Evolutionary conservation across 495 filamentous ascomycete genomes (phyloP).

Genomic region (Cercophora newfieldiana): DNA sequence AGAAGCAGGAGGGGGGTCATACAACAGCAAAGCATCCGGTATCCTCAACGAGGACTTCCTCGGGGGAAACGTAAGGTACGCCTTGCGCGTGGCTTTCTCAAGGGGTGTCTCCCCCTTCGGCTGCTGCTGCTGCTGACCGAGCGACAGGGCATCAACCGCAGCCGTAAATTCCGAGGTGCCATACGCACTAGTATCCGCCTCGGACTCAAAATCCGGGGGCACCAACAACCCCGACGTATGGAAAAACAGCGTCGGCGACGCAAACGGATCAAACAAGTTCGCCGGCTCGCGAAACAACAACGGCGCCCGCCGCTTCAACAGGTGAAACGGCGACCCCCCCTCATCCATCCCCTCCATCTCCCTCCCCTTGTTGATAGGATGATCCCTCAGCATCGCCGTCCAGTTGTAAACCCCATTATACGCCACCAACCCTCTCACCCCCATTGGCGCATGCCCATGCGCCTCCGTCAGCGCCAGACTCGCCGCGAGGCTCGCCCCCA

Average conservation of each 20-base stretch:
- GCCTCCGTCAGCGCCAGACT: slow-evolving; percentile 52
- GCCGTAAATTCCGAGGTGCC: not conserved
- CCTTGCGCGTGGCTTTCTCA: not conserved
- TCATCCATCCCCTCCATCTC: too few relatives aligned
- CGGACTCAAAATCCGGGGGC: slow-evolving; percentile 38
- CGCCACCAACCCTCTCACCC: slow-evolving; percentile 46
- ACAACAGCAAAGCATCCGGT: slow-evolving; percentile 35
- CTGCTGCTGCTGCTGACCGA: not conserved
- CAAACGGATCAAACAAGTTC: slow-evolving; percentile 54
- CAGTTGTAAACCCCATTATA: slow-evolving; percentile 57
- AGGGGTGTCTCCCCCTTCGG: not conserved
- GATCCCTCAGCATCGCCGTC: slow-evolving; percentile 50
- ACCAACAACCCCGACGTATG: slow-evolving; percentile 44
- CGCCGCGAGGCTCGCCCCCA: slow-evolving; percentile 51
- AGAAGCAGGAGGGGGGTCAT: slow-evolving; percentile 22
- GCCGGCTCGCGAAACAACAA: slow-evolving; percentile 43
- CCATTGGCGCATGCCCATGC: slow-evolving; percentile 34
- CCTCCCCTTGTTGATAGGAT: slow-evolving; percentile 41
- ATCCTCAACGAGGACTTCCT: slow-evolving; percentile 36
- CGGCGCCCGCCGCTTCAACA: slow-evolving; percentile 30
- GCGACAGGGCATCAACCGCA: not conserved
- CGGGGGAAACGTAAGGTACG: slow-evolving; percentile 39
- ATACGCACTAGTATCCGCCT: too few relatives aligned
- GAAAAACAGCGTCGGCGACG: slow-evolving; percentile 54
- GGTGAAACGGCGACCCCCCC: too few relatives aligned